Evolutionary conservation across 345 rosid species (phyloP), one percentile per base, ranked within the genome.

Genomic region (thale cress (Arabidopsis thaliana)): DNA sequence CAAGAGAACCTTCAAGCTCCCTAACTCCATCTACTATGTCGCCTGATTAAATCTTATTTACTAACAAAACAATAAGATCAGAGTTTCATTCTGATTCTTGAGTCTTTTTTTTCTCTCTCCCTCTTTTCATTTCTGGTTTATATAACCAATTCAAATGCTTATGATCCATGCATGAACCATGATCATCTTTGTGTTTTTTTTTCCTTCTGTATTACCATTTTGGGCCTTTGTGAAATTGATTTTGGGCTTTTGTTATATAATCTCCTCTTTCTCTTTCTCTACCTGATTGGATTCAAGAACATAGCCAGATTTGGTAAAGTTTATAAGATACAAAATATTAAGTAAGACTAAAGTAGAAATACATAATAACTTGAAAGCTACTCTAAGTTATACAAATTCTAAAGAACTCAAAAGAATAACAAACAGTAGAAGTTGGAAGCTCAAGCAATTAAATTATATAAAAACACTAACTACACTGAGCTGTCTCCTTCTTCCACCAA

Each of bases 1-100:
- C 50, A 81, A 78, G 75, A 87, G 96, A 77, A 84, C 91, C 45
- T 93, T 93, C 86, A 93, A 93, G 88, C 87, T 93, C 22, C 98
- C 96, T 25, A 93, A 93, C 79, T 88, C 97, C 53, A 81, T 88
- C 52, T 90, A 93, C 79, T 88, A 86, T 70, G 25, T 86, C n/a
- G 76, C 86, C 4, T 77, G 46, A 80, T 78, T 56, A 36, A 25
- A 59, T 42, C 62, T 34, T 70, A 3, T 60, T 30, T 33, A 51
- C 56, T 59, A 40, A 68, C 67, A 4, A 74, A 69, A 52, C 48
- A 52, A 69, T 45, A 75, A 68, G 65, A 69, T 70, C 80, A 63
- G 71, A 45, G 20, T 12, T 63, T 46, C 12, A 45, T 0, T 77
- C 66, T 63, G 65, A 63, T 69, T 71, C 72, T 77, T 65, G 76